Evolutionary conservation across 2,329 filamentous ascomycete species (phyloP).

Genomic region (Colletotrichum orbiculare): DNA sequence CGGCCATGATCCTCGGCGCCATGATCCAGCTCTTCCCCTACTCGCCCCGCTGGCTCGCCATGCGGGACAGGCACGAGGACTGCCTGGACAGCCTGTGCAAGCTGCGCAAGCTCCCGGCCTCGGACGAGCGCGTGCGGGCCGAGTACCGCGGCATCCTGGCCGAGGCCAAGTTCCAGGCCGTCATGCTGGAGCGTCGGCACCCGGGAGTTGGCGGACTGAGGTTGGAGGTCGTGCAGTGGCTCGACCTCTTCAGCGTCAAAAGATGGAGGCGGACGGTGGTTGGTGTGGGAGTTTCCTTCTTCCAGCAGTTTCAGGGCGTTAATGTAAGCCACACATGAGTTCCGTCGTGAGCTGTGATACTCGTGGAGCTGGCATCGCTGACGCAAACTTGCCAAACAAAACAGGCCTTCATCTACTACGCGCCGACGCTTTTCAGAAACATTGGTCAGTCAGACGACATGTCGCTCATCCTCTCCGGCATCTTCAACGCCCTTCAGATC

Average conservation of each 20-base stretch:
- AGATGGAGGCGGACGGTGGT: slow-evolving; percentile 55
- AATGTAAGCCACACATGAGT: slow-evolving; percentile 17
- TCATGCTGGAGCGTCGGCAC: slow-evolving; percentile 1
- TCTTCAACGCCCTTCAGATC: slow-evolving; percentile 49
- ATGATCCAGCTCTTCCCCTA: background rate
- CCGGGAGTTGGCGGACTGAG: slow-evolving; percentile 47
- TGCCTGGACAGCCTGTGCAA: slow-evolving; percentile 48
- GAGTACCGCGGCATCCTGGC: slow-evolving; percentile 62
- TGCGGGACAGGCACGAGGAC: slow-evolving; percentile 46
- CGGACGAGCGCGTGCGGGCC: slow-evolving; percentile 54
- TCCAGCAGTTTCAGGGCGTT: slow-evolving; percentile 20
- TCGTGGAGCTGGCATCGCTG: too few species aligned
- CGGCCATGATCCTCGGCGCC: background rate
- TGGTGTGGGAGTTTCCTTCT: slow-evolving; percentile 41
- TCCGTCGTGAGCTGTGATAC: too few species aligned
- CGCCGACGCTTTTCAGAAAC: slow-evolving; percentile 40
- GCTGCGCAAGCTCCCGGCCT: slow-evolving; percentile 53
- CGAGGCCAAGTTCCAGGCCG: slow-evolving; percentile 56
- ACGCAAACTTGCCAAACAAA: slow-evolving; percentile 32
- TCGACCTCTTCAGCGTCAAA: slow-evolving; percentile 57
- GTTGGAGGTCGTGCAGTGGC: slow-evolving; percentile 57
- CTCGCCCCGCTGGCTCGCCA: slow-evolving; percentile 1
- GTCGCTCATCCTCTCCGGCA: slow-evolving; percentile 45
- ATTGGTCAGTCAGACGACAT: slow-evolving; percentile 42
- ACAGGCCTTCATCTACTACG: slow-evolving; percentile 41